These are phyloP conservation scores for Botryotinia calthae DNA, from an alignment of 2,329 filamentous ascomycete genomes.

Conservation along the genomic window DNA sequence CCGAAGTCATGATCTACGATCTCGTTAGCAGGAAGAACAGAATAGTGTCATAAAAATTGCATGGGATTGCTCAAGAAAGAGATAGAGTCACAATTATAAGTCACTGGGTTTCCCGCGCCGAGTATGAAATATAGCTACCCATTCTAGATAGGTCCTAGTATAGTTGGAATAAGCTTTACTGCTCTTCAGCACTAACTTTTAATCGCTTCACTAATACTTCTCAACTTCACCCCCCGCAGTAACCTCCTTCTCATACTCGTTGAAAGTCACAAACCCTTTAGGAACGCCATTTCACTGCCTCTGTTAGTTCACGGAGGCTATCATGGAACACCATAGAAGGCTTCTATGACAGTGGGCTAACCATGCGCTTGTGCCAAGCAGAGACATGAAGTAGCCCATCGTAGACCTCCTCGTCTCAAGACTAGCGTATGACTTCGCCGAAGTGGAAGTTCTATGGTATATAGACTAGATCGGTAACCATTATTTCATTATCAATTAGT, in stretches of 20 bases:
- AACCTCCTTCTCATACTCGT: not conserved
- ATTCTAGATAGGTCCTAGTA: not conserved
- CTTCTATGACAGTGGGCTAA: not conserved
- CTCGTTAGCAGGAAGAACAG: not conserved
- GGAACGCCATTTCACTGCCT: not conserved
- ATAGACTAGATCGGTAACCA: not conserved
- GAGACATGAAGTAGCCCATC: fast-evolving
- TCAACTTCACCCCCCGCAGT: not conserved
- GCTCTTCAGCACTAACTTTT: not conserved
- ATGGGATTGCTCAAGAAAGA: not conserved
- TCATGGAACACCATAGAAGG: not conserved
- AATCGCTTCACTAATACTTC: not conserved
- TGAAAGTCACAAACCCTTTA: fast-evolving
- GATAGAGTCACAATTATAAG: not conserved
- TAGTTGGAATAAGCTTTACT: not conserved
- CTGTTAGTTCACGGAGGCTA: not conserved
- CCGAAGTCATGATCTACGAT: not conserved
- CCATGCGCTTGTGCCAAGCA: not conserved
- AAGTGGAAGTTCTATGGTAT: not conserved
- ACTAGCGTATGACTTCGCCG: not conserved
- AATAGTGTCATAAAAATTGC: not conserved
- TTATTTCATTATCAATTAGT: not conserved
- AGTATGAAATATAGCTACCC: not conserved
- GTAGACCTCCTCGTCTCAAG: not conserved
- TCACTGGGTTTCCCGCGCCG: not conserved